These are phyloP conservation scores for Yamadazyma buinensis DNA, from an alignment of 1,139 yeast genomes.

Conservation along the genomic window DNA sequence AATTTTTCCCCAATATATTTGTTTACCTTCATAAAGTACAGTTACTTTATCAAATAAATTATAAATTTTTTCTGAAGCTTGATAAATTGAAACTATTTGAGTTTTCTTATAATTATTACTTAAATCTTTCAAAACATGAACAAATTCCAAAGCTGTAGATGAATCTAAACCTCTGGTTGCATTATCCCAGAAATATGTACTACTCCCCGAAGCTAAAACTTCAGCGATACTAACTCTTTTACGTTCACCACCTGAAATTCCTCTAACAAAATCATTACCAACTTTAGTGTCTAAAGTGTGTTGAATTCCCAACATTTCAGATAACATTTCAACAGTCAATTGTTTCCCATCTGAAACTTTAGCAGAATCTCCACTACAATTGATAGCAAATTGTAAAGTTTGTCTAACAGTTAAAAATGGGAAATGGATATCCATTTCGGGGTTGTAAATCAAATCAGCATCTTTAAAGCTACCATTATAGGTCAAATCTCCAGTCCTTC, in stretches of 20 bases:
- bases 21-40: conserved; percentile 74
- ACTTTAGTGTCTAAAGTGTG: conserved; percentile 33
- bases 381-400: conserved; percentile 45
- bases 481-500: conserved; percentile 46
- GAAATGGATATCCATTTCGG: conserved; percentile 52
- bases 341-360: conserved; percentile 37
- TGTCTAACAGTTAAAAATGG: conserved; percentile 53
- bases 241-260: conserved; percentile 46
- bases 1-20: conserved; percentile 69
- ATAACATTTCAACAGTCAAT: conserved; percentile 39
- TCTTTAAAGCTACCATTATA: conserved; percentile 25
- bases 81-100: conserved; percentile 60
- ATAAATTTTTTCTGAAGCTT: conserved; percentile 62
- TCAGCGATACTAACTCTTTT: conserved; percentile 46
- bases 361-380: conserved; percentile 37
- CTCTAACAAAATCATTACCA: conserved; percentile 37
- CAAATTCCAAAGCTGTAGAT: conserved; percentile 65
- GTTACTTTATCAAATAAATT: conserved; percentile 71
- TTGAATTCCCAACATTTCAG: conserved; percentile 39
- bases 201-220: conserved; percentile 35
- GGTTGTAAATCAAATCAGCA: conserved; percentile 48
- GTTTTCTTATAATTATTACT: conserved; percentile 53
- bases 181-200: conserved; percentile 66
- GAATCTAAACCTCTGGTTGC: conserved; percentile 80
- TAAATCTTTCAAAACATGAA: conserved; percentile 56